These are phyloP conservation scores for Sporothrix variecibatus DNA, from an alignment of 2,329 filamentous ascomycete species.

Conservation along the genomic window DNA sequence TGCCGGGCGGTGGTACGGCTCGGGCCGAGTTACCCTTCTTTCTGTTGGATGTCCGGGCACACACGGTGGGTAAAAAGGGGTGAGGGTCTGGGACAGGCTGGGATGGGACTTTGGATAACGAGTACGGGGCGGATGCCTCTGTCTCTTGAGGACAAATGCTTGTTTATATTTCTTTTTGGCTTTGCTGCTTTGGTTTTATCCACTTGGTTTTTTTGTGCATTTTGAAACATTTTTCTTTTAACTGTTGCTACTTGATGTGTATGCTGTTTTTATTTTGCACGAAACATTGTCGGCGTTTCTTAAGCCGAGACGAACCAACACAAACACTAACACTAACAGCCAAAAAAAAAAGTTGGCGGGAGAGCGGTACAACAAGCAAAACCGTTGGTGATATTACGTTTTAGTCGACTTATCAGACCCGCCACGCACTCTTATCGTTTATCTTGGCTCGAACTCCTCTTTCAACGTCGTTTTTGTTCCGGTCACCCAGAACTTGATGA, in stretches of 20 bases:
- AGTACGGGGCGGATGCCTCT: slow-evolving; percentile 5
- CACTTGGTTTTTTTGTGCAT: not conserved
- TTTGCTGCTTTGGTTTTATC: slow-evolving; percentile 3
- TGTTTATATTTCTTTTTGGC: slow-evolving; percentile 8
- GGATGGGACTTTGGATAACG: slow-evolving; percentile 6
- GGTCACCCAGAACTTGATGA: not conserved
- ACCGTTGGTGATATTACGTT: slow-evolving; percentile 12
- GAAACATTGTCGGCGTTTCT: not conserved
- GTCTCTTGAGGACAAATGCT: slow-evolving; percentile 8
- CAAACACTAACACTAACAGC: not conserved
- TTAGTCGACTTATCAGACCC: slow-evolving; percentile 16
- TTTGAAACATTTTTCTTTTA: not conserved
- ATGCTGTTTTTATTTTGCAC: not conserved
- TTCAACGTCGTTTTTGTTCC: not conserved
- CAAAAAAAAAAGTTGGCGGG: not conserved
- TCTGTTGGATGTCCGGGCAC: not conserved
- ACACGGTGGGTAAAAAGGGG: slow-evolving; percentile 6
- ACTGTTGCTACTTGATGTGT: not conserved
- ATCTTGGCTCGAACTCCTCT: not conserved
- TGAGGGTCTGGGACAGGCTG: not conserved
- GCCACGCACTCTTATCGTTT: not conserved
- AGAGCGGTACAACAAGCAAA: not conserved
- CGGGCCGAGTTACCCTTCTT: not conserved
- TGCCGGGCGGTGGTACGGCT: not conserved
- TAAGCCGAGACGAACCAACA: not conserved